phyloP scores from a whole-genome alignment of 306 rosid species.

The Acacia acuminata region DNA sequence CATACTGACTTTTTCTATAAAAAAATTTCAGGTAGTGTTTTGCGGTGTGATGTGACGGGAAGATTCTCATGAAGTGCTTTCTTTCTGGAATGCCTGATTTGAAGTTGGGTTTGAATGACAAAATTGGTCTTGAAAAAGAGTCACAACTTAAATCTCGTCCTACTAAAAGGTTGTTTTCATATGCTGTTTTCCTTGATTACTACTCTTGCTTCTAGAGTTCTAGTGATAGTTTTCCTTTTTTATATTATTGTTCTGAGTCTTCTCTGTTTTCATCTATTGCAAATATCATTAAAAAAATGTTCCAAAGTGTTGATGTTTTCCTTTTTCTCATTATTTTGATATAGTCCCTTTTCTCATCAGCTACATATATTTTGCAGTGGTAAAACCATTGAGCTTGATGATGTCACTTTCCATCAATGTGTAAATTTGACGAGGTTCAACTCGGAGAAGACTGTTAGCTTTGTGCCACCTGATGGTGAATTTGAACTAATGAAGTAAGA shows the following conservation, averaged over 20 bases:
- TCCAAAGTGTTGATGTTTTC: not conserved
- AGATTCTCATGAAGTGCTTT: constrained; percentile 90
- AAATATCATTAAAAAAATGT: constrained; percentile 7
- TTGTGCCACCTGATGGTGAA: constrained; percentile 97
- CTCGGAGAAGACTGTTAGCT: constrained; percentile 92
- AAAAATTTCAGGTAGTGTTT: constrained; percentile 67
- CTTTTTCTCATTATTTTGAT: not conserved
- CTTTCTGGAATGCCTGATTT: constrained; percentile 97
- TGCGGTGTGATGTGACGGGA: constrained; percentile 94
- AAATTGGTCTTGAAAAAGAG: constrained; percentile 93
- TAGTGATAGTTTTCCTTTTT: constrained; percentile 1
- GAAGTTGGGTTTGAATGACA: constrained; percentile 91
- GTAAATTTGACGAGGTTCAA: constrained; percentile 91
- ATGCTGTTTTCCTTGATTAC: constrained; percentile 10
- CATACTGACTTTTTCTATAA: constrained; percentile 9
- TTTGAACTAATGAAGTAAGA: constrained; percentile 91
- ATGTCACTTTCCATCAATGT: constrained; percentile 92
- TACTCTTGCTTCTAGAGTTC: not conserved
- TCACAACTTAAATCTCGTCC: constrained; percentile 83
- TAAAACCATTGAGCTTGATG: constrained; percentile 90
- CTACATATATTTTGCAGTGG: constrained; percentile 58
- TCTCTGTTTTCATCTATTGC: constrained; percentile 6
- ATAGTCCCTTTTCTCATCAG: not conserved
- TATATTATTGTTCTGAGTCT: not conserved
- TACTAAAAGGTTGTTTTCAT: constrained; percentile 64